These are phyloP conservation scores for Pythium scleroteichum DNA, from an alignment of 352 stramenopile species.

Conservation along the genomic window DNA sequence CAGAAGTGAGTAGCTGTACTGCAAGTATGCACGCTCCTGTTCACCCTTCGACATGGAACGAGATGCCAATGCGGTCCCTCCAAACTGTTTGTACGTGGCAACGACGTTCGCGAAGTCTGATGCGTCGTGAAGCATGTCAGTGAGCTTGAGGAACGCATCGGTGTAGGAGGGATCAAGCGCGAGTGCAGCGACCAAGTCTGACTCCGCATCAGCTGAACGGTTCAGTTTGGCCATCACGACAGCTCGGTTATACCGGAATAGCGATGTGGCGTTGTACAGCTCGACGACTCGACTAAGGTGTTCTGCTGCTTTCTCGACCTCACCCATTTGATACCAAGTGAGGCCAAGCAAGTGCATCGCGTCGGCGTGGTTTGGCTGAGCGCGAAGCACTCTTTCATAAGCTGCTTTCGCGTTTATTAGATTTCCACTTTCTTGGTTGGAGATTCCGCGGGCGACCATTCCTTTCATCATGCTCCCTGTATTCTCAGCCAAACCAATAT, in stretches of 20 bases:
- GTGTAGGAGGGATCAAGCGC: constrained; percentile 23
- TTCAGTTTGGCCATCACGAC: constrained; percentile 12
- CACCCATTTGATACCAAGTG: constrained; percentile 17
- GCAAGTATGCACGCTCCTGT: constrained; percentile 36
- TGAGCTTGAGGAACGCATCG: constrained; percentile 32
- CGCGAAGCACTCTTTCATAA: constrained; percentile 43
- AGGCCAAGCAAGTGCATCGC: constrained; percentile 53
- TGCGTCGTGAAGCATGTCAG: constrained; percentile 21
- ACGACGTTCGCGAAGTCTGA: constrained; percentile 12
- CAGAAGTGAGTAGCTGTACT: constrained; percentile 44
- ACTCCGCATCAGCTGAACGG: constrained; percentile 1
- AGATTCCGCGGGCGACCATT: constrained; percentile 29
- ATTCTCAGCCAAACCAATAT: constrained; percentile 2
- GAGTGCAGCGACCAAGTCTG: constrained; percentile 21
- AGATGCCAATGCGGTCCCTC: constrained; percentile 14
- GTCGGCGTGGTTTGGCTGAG: constrained; percentile 34
- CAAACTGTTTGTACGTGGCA: constrained; percentile 30
- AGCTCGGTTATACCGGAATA: constrained; percentile 27
- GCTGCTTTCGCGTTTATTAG: constrained; percentile 31
- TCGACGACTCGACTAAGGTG: constrained; percentile 28
- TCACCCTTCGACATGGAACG: constrained; percentile 15
- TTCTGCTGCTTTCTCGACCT: constrained; percentile 20
- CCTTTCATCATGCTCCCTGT: constrained; percentile 18
- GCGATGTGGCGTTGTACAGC: constrained; percentile 4
- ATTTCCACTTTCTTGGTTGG: constrained; percentile 32